phyloP scores from a whole-genome alignment of 2,329 filamentous ascomycete genomes.

The Domatiomyces globalis region DNA sequence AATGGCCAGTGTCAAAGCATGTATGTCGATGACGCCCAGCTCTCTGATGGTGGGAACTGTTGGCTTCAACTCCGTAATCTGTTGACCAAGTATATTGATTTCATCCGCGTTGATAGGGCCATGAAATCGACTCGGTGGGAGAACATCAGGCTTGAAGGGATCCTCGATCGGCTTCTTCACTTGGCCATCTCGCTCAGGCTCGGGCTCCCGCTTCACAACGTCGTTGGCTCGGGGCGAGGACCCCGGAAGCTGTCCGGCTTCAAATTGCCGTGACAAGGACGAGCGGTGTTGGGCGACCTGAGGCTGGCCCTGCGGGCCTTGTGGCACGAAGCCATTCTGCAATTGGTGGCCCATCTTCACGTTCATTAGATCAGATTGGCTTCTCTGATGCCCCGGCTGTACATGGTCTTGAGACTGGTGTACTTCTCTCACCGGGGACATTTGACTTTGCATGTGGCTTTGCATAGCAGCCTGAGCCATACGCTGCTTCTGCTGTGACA shows the following conservation, averaged over 20 bases:
- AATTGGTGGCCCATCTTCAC: constrained; percentile 16
- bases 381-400: constrained; percentile 12
- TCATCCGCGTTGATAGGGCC: constrained; percentile 60
- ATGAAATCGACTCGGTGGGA: constrained; percentile 40
- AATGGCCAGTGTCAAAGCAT: constrained; percentile 74
- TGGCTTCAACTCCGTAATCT: constrained; percentile 56
- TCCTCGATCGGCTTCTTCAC: constrained; percentile 29
- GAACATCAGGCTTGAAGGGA: constrained; percentile 33
- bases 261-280: constrained; percentile 19
- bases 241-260: constrained; percentile 18
- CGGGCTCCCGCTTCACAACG: constrained; percentile 13
- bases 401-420: constrained; percentile 21
- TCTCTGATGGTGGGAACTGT: constrained; percentile 62
- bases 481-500: constrained; percentile 31
- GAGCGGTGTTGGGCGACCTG: constrained; percentile 19
- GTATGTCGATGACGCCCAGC: constrained; percentile 77
- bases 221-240: constrained; percentile 11
- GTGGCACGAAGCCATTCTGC: constrained; percentile 26
- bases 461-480: constrained; percentile 26
- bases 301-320: constrained; percentile 22
- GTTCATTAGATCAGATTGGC: constrained; percentile 13
- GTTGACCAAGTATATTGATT: constrained; percentile 48
- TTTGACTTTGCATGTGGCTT: constrained; percentile 29
- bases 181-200: constrained; percentile 23
- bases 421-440: constrained; percentile 23